Conservation (phyloP, 2,329 filamentous ascomycete genomes). For the Ceratocystis smalleyi region DNA sequence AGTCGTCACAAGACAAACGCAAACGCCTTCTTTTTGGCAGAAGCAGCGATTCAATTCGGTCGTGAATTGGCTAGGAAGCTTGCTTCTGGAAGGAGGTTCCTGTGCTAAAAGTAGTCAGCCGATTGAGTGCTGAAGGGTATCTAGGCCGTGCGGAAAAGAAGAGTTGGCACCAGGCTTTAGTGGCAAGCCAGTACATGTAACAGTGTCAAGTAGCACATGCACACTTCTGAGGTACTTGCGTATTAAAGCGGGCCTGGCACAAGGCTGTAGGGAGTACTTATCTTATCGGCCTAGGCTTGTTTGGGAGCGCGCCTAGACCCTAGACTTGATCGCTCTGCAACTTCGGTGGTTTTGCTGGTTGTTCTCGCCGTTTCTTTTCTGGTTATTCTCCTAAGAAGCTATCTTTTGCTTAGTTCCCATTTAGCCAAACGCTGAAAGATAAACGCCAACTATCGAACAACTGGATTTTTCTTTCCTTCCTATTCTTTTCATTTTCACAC, state of each 20-base stretch:
- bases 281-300: not conserved
- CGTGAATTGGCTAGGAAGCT: not conserved
- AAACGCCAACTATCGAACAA: not conserved
- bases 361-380: too few species aligned
- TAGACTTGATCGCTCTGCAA: not conserved
- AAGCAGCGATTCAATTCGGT: not conserved
- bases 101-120: constrained; percentile 1
- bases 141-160: not conserved
- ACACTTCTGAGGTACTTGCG: not conserved
- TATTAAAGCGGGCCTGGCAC: not conserved
- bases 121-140: not conserved
- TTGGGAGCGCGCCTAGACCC: not conserved
- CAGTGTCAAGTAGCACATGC: not conserved
- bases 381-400: too few species aligned
- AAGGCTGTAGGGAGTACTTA: not conserved
- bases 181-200: too few species aligned
- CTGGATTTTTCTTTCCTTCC: not conserved
- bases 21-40: not conserved
- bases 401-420: too few species aligned
- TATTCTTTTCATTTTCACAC: not conserved
- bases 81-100: not conserved
- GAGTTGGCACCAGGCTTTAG: not conserved
- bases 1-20: constrained; percentile 3
- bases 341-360: not conserved
- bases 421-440: too few species aligned